Conservation (phyloP, 192 early-diverging fungal species). For the Coemansia sp. region DNA sequence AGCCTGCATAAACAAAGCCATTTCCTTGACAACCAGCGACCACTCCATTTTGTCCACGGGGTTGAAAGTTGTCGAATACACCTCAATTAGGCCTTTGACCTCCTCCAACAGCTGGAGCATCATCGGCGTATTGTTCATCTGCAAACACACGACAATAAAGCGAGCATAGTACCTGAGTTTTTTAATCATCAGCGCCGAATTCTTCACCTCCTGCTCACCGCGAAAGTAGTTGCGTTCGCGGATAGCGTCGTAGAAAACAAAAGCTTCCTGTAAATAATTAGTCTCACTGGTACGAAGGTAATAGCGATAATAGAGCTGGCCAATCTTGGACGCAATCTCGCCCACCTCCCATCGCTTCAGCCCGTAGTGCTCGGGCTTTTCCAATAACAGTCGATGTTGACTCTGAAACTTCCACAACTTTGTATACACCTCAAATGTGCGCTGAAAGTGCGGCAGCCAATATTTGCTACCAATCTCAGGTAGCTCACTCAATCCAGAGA, state of each 20-base stretch:
- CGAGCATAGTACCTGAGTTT: slow-evolving; percentile 97
- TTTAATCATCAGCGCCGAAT: slow-evolving; percentile 90
- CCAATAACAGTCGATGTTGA: slow-evolving; percentile 78
- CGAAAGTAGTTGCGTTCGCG: slow-evolving; percentile 91
- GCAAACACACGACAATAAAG: slow-evolving; percentile 83
- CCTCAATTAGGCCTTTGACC: slow-evolving; percentile 78
- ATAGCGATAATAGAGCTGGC: slow-evolving; percentile 83
- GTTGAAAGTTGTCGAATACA: slow-evolving; percentile 82
- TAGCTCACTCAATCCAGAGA: slow-evolving; percentile 74
- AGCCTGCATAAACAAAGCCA: slow-evolving; percentile 82
- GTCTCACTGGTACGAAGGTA: slow-evolving; percentile 93
- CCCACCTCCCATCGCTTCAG: slow-evolving; percentile 97
- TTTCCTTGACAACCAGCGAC: slow-evolving; percentile 76
- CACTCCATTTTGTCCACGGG: slow-evolving; percentile 90
- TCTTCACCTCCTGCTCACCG: slow-evolving; percentile 90
- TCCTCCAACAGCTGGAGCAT: slow-evolving; percentile 84
- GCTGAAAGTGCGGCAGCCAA: slow-evolving; percentile 91
- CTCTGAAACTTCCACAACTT: slow-evolving; percentile 97
- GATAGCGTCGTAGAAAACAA: slow-evolving; percentile 95
- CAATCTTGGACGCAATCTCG: slow-evolving; percentile 97
- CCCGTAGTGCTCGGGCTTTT: slow-evolving; percentile 86
- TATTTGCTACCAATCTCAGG: slow-evolving; percentile 54
- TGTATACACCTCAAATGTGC: slow-evolving; percentile 97
- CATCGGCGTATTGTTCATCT: slow-evolving; percentile 71
- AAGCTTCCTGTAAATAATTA: slow-evolving; percentile 92